Base-by-base conservation (phyloP, 2,329 filamentous ascomycete species). In the Pestalotiopsis sp. region DNA sequence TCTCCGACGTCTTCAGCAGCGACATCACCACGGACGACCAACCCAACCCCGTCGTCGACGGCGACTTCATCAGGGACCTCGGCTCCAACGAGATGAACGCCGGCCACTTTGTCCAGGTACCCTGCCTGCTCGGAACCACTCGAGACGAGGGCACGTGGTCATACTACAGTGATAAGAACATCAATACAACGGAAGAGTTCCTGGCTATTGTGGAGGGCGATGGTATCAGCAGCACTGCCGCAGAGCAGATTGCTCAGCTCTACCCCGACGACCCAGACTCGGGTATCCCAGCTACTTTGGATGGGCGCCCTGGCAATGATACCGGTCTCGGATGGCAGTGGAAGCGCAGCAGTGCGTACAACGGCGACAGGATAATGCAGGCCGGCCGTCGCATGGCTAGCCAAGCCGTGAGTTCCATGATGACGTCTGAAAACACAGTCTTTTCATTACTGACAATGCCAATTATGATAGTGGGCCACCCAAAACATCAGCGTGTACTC, bases 221-320 rank as follows among this genome's bases (percentile, higher is more conserved):
- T 17, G 80, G 80, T 0, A 75, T 86, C 9, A 83, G 82, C 1
- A 80, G 83, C 2, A 78, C 81, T 0, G 83, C 81, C 1, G 82
- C 82, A 13, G 76, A 79, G 14, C 78, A 74, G 36, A 76, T 86
- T 0, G 77, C 86, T 9, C 78, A 82, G 20, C 77, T 86, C 0
- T 87, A 86, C 69, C 84, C 85, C 0, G 80, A 86, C 68, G 79
- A 84, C 61, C 85, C 85, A 1, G 80, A 82, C 38, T 71, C 81
- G 5, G 80, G 84, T 64, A 80, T 83, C 38, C 85, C 86, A 0
- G 80, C 80, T 70, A 75, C 79, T 41, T 77, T 82, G 70, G 77
- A 76, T 36, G 72, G 75, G 1, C 71, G 73, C 39, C 73, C 74
- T 0, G 45, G 52, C 4, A n/a, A 65, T 4, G n/a, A 36, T 7